phyloP scores from a whole-genome alignment of 2,329 filamentous ascomycete species.

The Scytalidium lignicola region DNA sequence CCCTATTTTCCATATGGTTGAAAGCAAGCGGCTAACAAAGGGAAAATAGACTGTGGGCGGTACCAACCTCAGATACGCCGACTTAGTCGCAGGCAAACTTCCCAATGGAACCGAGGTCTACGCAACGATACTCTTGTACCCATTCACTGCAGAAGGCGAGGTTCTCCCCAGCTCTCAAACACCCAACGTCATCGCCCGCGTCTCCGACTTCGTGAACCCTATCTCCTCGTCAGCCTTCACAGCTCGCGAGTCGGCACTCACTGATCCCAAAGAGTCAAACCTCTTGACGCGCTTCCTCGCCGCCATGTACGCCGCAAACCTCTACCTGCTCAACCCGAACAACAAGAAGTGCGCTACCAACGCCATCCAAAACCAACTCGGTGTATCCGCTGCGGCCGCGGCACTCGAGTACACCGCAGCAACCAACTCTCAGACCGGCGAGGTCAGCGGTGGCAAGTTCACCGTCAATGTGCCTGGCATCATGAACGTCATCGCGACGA shows the following conservation, averaged over 20 bases:
- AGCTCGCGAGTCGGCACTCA: background rate
- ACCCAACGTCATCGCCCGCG: conserved; percentile 21
- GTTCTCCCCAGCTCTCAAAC: conserved; percentile 9
- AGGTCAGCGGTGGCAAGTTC: conserved; percentile 21
- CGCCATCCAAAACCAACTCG: conserved; percentile 21
- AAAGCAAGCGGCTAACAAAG: background rate
- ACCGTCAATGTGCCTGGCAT: conserved; percentile 22
- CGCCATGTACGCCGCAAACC: conserved; percentile 25
- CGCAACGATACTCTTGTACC: conserved; percentile 27
- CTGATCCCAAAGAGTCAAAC: background rate
- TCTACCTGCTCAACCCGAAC: conserved; percentile 15
- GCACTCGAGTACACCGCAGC: conserved; percentile 21
- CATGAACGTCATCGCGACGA: conserved; percentile 23
- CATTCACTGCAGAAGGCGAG: conserved; percentile 21
- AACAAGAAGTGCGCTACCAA: conserved; percentile 16
- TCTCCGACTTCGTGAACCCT: conserved; percentile 21
- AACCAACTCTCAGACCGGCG: conserved; percentile 19
- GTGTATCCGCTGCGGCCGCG: conserved; percentile 16
- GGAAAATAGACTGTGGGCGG: conserved; percentile 22
- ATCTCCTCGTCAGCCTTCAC: conserved; percentile 18
- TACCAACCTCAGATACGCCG: conserved; percentile 22
- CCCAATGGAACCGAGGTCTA: conserved; percentile 24
- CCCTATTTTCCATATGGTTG: background rate
- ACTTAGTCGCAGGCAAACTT: conserved; percentile 20
- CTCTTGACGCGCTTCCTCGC: conserved; percentile 20